Evolutionary conservation across 2,329 filamentous ascomycete species (phyloP).

Genomic region (Exophiala oligosperma): DNA sequence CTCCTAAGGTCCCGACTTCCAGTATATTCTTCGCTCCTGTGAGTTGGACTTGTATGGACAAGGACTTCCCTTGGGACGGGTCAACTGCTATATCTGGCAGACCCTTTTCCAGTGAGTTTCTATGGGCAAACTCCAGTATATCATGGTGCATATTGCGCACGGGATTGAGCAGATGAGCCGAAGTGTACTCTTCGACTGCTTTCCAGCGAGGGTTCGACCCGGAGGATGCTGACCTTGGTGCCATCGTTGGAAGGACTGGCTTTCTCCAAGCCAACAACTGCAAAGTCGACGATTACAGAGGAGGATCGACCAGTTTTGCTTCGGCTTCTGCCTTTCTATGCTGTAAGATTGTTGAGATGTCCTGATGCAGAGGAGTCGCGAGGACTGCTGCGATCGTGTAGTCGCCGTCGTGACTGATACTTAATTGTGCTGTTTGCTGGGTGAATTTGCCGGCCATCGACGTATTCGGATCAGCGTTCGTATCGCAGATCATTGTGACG

Average conservation of each 20-base stretch:
- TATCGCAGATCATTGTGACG: constrained; percentile 29
- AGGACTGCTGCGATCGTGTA: constrained; percentile 62
- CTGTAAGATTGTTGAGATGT: constrained; percentile 19
- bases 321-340: constrained; percentile 14
- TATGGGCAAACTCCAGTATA: constrained; percentile 33
- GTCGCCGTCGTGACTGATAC: constrained; percentile 84
- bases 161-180: constrained; percentile 20
- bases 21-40: constrained; percentile 44
- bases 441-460: constrained; percentile 22
- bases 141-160: constrained; percentile 29
- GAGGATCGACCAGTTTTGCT: constrained; percentile 5
- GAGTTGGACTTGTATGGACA: constrained; percentile 42
- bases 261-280: not conserved
- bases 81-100: constrained; percentile 42
- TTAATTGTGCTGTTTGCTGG: constrained; percentile 65
- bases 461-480: constrained; percentile 15
- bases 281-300: not conserved
- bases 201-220: constrained; percentile 21
- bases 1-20: constrained; percentile 58
- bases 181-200: constrained; percentile 18
- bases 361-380: constrained; percentile 31
- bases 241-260: not conserved
- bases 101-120: constrained; percentile 35
- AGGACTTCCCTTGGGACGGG: constrained; percentile 39
- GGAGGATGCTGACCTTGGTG: not conserved